These are phyloP conservation scores for Hypsizygus marmoreus DNA, from an alignment of 768 basidiomycete species.

Conservation along the genomic window DNA sequence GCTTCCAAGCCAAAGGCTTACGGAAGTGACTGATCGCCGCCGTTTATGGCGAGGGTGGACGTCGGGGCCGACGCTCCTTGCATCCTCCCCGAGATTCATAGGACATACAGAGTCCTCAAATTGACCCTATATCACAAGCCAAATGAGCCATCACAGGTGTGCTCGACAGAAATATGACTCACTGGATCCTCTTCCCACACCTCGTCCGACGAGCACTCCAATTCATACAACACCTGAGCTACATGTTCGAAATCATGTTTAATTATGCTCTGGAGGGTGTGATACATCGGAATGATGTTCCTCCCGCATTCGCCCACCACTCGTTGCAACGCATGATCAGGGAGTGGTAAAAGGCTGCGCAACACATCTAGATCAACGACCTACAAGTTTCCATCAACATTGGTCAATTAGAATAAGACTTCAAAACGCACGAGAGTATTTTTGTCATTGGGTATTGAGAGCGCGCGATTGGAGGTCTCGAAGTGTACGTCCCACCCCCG, in stretches of 20 bases:
- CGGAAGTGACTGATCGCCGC: constrained; percentile 22
- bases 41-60: constrained; percentile 18
- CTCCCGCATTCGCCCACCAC: constrained; percentile 29
- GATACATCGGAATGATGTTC: constrained; percentile 35
- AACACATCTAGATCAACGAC: constrained; percentile 31
- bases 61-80: constrained; percentile 1
- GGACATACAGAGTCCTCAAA: not conserved
- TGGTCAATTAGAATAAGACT: not conserved
- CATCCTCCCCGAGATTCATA: constrained; percentile 2
- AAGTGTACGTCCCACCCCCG: constrained; percentile 27
- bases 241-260: constrained; percentile 42
- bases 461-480: constrained; percentile 12
- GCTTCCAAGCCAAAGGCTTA: constrained; percentile 4
- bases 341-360: constrained; percentile 20
- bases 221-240: constrained; percentile 41
- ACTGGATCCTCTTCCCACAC: constrained; percentile 18
- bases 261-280: constrained; percentile 33
- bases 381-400: constrained; percentile 11
- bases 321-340: constrained; percentile 28
- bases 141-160: not conserved
- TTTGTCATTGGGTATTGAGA: constrained; percentile 21
- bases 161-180: constrained; percentile 9
- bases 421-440: constrained; percentile 22
- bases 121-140: not conserved
- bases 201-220: constrained; percentile 31